phyloP scores from a whole-genome alignment of 208 protist genomes.

The Trypanosoma scelopori region DNA sequence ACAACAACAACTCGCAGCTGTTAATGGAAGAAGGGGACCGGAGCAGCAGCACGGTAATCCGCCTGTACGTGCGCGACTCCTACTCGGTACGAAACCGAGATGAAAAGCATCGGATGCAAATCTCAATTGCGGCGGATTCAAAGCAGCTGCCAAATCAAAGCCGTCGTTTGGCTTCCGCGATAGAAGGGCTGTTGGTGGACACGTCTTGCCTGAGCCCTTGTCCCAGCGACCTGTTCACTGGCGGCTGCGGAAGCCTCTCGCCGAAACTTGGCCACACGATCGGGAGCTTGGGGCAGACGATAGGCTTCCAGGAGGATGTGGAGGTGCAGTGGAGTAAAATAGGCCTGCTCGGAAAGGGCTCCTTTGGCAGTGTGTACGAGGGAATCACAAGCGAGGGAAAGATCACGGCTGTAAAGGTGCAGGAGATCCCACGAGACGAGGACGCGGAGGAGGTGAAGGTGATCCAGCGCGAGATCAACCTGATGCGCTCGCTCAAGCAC shows the following conservation, averaged over 20 bases:
- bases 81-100: constrained; percentile 40
- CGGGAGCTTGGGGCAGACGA: constrained; percentile 28
- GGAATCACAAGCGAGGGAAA: constrained; percentile 84
- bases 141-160: too few relatives aligned
- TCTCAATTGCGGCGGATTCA: too few relatives aligned
- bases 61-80: constrained; percentile 80
- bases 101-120: background rate
- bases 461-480: constrained; percentile 79
- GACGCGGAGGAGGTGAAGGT: constrained; percentile 52
- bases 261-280: constrained; percentile 37
- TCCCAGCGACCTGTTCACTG: background rate
- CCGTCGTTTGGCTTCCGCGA: too few relatives aligned
- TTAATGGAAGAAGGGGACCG: constrained; percentile 21
- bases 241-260: constrained; percentile 29
- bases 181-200: background rate
- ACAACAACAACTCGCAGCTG: background rate
- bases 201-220: background rate
- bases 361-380: constrained; percentile 89
- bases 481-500: constrained; percentile 84
- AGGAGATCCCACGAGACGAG: constrained; percentile 72
- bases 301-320: constrained; percentile 43
- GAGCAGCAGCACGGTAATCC: constrained; percentile 62
- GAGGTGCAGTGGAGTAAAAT: constrained; percentile 76
- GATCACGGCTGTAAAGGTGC: constrained; percentile 88
- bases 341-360: constrained; percentile 80